phyloP scores from a whole-genome alignment of 306 rosid species.

The Cicer yamashitae region DNA sequence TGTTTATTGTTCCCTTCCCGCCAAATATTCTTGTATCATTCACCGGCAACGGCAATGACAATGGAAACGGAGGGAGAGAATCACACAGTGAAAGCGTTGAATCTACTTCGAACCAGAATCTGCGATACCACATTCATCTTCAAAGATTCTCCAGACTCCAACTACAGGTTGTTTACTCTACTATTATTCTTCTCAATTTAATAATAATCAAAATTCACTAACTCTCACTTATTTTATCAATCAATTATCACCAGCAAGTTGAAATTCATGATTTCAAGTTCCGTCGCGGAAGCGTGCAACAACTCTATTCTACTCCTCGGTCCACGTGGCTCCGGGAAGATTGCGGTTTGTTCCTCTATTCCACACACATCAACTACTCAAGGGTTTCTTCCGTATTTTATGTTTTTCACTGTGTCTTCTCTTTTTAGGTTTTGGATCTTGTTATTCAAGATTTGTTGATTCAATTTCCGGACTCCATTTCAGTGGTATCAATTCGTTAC shows the following conservation, averaged over 20 bases:
- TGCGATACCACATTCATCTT: constrained; percentile 66
- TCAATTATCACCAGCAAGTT: constrained; percentile 60
- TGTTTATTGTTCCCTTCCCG: constrained; percentile 43
- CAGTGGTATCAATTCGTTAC: constrained; percentile 63
- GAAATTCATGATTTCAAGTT: constrained; percentile 80
- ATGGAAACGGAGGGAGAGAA: constrained; percentile 54
- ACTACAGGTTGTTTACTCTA: constrained; percentile 54
- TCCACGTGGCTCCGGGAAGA: constrained; percentile 89
- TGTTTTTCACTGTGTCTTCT: background rate
- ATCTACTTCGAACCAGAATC: constrained; percentile 64
- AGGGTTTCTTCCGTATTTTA: background rate
- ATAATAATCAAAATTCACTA: constrained; percentile 4
- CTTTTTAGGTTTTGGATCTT: constrained; percentile 77
- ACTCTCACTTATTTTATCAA: constrained; percentile 1
- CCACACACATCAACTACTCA: background rate
- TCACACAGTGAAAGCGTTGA: constrained; percentile 59
- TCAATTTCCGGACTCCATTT: constrained; percentile 72
- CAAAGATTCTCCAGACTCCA: constrained; percentile 61
- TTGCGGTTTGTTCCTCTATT: constrained; percentile 56
- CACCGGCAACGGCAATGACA: background rate
- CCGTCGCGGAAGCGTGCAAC: constrained; percentile 86
- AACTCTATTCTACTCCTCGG: constrained; percentile 91
- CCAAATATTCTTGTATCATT: constrained; percentile 21
- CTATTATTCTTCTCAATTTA: constrained; percentile 9
- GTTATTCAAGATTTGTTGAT: constrained; percentile 68